phyloP scores from a whole-genome alignment of 2,329 filamentous ascomycete genomes.

The Zasmidium cellare region DNA sequence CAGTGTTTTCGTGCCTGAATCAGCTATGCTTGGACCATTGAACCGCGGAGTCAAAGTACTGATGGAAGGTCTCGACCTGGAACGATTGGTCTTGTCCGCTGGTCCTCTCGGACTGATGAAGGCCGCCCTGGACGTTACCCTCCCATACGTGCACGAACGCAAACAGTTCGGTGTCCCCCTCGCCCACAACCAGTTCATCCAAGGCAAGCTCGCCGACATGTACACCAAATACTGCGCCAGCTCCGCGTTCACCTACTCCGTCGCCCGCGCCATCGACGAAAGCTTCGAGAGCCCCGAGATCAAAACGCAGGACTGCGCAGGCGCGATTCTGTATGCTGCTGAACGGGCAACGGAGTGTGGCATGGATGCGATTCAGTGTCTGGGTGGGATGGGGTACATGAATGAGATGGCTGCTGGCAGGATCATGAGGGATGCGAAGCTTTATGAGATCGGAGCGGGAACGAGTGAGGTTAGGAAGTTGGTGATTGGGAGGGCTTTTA shows the following conservation, averaged over 20 bases:
- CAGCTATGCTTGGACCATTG: conserved; percentile 76
- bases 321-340: conserved; percentile 88
- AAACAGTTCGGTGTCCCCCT: conserved; percentile 87
- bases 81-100: conserved; percentile 86
- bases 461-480: conserved; percentile 92
- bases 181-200: conserved; percentile 88
- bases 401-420: conserved; percentile 92
- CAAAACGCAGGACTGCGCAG: conserved; percentile 88
- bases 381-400: conserved; percentile 94
- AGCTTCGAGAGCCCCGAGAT: conserved; percentile 49
- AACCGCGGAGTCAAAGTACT: conserved; percentile 85
- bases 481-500: conserved; percentile 90
- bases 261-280: conserved; percentile 78
- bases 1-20: conserved; percentile 80
- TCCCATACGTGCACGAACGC: conserved; percentile 86
- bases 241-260: conserved; percentile 82
- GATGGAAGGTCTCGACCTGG: conserved; percentile 94
- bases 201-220: conserved; percentile 94
- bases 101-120: conserved; percentile 95
- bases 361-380: conserved; percentile 84
- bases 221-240: conserved; percentile 88
- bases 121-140: conserved; percentile 76
- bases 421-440: conserved; percentile 72
- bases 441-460: conserved; percentile 97
- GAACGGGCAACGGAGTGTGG: conserved; percentile 86